Conservation (phyloP, 1,284 basidiomycete genomes). For the Rhodotorula mucilaginosa region DNA sequence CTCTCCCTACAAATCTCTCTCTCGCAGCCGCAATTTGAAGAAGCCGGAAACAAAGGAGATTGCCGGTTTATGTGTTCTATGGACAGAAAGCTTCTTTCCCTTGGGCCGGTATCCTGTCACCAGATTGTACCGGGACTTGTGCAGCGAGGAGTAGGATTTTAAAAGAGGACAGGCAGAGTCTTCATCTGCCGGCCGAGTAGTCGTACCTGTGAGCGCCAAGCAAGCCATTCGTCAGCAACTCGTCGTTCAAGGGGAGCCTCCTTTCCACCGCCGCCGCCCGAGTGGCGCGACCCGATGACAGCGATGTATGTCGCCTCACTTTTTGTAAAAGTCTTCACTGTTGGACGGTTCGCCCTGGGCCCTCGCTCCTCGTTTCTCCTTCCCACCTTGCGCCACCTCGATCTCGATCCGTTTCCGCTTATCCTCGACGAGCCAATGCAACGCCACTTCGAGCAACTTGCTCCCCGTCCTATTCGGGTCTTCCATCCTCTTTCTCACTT, state of each 20-base stretch:
- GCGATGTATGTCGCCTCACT: too few species aligned
- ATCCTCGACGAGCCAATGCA: constrained; percentile 83
- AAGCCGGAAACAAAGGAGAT: too few species aligned
- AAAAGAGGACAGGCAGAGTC: background rate
- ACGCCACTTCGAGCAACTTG: constrained; percentile 55
- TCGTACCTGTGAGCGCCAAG: background rate
- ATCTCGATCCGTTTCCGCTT: constrained; percentile 60
- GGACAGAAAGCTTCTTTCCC: too few species aligned
- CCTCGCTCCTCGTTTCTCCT: constrained; percentile 67
- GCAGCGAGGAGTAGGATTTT: too few species aligned
- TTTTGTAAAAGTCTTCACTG: constrained; percentile 83
- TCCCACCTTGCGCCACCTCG: constrained; percentile 51
- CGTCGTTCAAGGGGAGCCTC: too few species aligned
- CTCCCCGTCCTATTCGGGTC: constrained; percentile 27
- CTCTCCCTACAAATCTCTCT: too few species aligned
- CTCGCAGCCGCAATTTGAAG: too few species aligned
- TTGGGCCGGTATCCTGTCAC: too few species aligned
- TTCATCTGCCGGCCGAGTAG: background rate
- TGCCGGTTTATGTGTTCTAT: too few species aligned
- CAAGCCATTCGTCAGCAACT: background rate
- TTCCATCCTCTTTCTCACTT: constrained; percentile 40
- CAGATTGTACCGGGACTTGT: too few species aligned
- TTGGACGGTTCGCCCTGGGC: constrained; percentile 61
- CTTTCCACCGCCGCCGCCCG: too few species aligned
- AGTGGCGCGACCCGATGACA: too few species aligned